Percentiles rank a stretch among this genome's conserved stretches.
These are phyloP conservation scores for Hypocrella siamensis DNA, from an alignment of 2,329 filamentous ascomycete species.

Conservation along the genomic window DNA sequence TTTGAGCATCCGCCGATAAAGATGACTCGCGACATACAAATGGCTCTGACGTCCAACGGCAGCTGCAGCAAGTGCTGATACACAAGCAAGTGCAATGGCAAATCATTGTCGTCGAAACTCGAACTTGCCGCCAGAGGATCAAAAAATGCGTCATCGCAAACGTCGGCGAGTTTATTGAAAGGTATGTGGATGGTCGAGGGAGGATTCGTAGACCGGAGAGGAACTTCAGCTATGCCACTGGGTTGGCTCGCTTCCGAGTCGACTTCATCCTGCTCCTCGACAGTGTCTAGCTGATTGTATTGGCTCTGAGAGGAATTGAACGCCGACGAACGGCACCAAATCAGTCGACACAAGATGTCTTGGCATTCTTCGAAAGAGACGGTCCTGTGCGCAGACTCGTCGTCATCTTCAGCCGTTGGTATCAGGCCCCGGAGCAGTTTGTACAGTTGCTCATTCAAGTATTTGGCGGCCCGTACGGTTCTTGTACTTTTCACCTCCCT, in stretches of 20 bases:
- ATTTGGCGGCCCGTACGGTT: conserved; percentile 59
- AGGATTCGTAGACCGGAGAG: conserved; percentile 28
- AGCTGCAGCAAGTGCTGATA: conserved; percentile 62
- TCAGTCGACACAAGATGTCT: conserved; percentile 57
- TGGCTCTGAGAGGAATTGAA: conserved; percentile 18
- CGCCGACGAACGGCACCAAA: conserved; percentile 49
- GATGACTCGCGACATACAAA: conserved; percentile 79
- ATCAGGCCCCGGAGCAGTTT: conserved; percentile 32
- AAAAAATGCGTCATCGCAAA: conserved; percentile 64
- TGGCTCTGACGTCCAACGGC: conserved; percentile 65
- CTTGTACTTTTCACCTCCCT: conserved; percentile 59
- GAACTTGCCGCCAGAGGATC: conserved; percentile 30
- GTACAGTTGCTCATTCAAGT: conserved; percentile 55
- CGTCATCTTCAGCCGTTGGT: conserved; percentile 12
- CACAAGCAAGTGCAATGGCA: conserved; percentile 59
- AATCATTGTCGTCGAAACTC: conserved; percentile 74
- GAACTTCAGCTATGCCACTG: conserved; percentile 22
- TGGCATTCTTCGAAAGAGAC: conserved; percentile 68
- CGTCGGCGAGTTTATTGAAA: conserved; percentile 54
- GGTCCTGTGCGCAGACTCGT: conserved; percentile 16
- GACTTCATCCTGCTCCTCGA: conserved; percentile 42
- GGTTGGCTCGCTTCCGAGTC: conserved; percentile 16
- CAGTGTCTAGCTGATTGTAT: conserved; percentile 26
- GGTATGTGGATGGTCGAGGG: conserved; percentile 46
- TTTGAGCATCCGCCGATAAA: conserved; percentile 70